Percentiles rank a stretch among this genome's conserved stretches.
Evolutionary conservation across 805 yeast genomes (phyloP).

Genomic region (Starmerella khaoyaiensis): DNA sequence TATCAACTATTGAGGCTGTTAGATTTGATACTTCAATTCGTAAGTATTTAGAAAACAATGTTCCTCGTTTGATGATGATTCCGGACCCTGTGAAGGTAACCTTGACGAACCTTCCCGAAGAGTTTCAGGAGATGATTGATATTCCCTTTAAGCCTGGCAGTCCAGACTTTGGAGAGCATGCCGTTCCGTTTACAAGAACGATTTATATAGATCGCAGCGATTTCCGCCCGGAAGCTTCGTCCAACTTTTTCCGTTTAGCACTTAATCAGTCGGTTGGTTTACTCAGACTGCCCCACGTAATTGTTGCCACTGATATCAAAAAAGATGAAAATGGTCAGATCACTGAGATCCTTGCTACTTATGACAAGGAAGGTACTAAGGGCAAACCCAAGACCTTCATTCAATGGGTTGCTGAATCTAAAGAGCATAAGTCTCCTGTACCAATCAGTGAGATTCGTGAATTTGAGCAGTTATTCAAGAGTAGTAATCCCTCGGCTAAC

Average conservation of each 20-base stretch:
- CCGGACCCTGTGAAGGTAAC: slow-evolving; percentile 75
- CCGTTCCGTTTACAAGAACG: slow-evolving; percentile 64
- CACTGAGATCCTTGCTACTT: slow-evolving; percentile 60
- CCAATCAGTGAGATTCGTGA: slow-evolving; percentile 64
- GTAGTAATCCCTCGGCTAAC: slow-evolving; percentile 79
- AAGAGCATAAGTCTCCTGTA: slow-evolving; percentile 49
- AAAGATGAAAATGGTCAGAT: slow-evolving; percentile 53
- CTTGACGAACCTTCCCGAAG: slow-evolving; percentile 68
- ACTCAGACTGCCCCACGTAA: slow-evolving; percentile 75
- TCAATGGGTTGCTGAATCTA: slow-evolving; percentile 84
- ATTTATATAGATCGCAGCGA: slow-evolving; percentile 82
- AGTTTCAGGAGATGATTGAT: slow-evolving; percentile 52
- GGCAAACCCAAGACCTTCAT: slow-evolving; percentile 89
- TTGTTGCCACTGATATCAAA: slow-evolving; percentile 57
- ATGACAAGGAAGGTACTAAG: slow-evolving; percentile 45
- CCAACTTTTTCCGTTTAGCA: slow-evolving; percentile 82
- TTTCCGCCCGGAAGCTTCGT: slow-evolving; percentile 48
- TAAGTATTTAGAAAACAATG: slow-evolving; percentile 71
- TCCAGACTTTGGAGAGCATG: slow-evolving; percentile 56
- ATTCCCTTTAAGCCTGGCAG: slow-evolving; percentile 87
- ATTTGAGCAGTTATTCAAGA: slow-evolving; percentile 74
- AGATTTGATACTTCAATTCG: slow-evolving; percentile 87
- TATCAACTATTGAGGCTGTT: slow-evolving; percentile 77
- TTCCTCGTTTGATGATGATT: slow-evolving; percentile 91
- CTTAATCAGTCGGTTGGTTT: slow-evolving; percentile 92